Evolutionary conservation across 805 yeast genomes (phyloP).

Genomic region (Metschnikowia continentalis): DNA sequence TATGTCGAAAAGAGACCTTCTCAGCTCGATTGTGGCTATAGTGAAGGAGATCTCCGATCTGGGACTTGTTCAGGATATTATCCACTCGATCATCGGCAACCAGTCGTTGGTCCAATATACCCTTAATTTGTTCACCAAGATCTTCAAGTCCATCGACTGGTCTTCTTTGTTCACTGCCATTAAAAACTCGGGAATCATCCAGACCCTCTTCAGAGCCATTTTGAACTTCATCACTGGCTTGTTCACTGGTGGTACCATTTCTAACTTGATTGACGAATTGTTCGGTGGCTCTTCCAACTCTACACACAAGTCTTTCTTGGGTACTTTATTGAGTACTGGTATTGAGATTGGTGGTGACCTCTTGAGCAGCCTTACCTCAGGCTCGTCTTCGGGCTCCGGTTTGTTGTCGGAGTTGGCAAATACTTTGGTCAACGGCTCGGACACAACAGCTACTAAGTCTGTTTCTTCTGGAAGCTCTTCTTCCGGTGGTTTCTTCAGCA

Average conservation of each 20-base stretch:
- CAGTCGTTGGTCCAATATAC: conserved; percentile 19
- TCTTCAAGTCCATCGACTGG: conserved; percentile 23
- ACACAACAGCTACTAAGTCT: conserved; percentile 1
- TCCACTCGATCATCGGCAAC: conserved; percentile 23
- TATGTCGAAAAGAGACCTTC: conserved; percentile 15
- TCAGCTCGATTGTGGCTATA: conserved; percentile 17
- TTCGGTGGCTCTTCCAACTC: conserved; percentile 14
- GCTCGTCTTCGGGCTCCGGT: conserved; percentile 10
- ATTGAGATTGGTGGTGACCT: conserved; percentile 15
- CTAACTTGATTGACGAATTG: conserved; percentile 11
- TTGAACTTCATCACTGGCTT: conserved; percentile 16
- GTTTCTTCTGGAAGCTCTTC: conserved; percentile 6
- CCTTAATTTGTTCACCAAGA: conserved; percentile 17
- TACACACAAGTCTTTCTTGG: conserved; percentile 14
- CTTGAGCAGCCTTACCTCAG: conserved; percentile 12
- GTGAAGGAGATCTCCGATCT: conserved; percentile 21
- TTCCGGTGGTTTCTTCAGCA: conserved; percentile 11
- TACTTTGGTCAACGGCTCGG: conserved; percentile 6
- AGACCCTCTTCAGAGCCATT: conserved; percentile 13
- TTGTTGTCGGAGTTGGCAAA: conserved; percentile 12
- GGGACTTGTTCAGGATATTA: conserved; percentile 21
- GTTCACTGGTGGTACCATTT: conserved; percentile 11
- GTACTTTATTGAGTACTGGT: conserved; percentile 11
- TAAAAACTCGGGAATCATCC: conserved; percentile 25
- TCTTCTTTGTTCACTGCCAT: conserved; percentile 19